phyloP scores from a whole-genome alignment of 768 basidiomycete species.

The Kwoniella sp. region DNA sequence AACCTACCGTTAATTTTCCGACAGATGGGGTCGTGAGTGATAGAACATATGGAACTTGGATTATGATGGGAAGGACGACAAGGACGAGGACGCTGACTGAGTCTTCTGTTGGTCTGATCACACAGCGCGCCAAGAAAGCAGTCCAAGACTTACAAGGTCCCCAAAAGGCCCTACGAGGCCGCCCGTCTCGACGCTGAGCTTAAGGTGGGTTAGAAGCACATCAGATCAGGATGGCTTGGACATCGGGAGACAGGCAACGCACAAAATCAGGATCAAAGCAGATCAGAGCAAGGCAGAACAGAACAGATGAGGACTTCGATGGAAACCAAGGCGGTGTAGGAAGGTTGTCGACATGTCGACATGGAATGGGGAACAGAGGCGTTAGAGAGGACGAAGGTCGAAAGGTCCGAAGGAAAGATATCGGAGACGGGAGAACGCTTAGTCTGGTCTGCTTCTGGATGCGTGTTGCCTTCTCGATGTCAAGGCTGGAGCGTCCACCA shows the following conservation, averaged over 20 bases:
- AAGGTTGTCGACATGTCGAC: too few species aligned
- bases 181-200: conserved; percentile 99
- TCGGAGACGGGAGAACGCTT: not conserved
- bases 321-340: too few species aligned
- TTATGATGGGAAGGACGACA: not conserved
- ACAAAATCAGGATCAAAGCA: not conserved
- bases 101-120: conserved; percentile 3
- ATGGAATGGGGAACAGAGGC: not conserved
- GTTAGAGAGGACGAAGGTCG: too few species aligned
- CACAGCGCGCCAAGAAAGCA: conserved; percentile 55
- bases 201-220: conserved; percentile 66
- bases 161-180: conserved; percentile 92
- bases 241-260: not conserved
- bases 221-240: not conserved
- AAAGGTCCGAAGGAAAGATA: not conserved
- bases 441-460: not conserved
- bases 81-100: not conserved
- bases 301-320: not conserved
- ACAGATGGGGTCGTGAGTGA: conserved; percentile 37
- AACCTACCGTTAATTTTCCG: not conserved
- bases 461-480: not conserved
- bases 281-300: not conserved
- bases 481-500: not conserved
- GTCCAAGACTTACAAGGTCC: conserved; percentile 82
- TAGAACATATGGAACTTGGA: not conserved